Evolutionary conservation across 2,329 filamentous ascomycete species (phyloP).

Genomic region (Hymenoscyphus infarciens): DNA sequence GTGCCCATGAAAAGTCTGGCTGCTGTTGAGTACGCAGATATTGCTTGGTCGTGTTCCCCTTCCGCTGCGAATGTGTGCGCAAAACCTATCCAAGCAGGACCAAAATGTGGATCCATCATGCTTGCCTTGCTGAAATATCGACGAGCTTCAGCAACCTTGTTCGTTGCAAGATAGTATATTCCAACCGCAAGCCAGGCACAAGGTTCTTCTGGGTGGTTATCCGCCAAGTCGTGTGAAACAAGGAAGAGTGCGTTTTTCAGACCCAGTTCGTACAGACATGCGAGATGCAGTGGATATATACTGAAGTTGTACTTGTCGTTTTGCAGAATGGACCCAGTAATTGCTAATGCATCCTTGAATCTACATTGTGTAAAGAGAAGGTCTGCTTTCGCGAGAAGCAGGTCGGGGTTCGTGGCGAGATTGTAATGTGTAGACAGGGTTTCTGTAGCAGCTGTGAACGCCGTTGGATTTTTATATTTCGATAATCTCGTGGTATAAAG

Average conservation of each 20-base stretch:
- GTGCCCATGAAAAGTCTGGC: constrained; percentile 94
- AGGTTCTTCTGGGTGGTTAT: constrained; percentile 85
- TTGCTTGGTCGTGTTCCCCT: constrained; percentile 96
- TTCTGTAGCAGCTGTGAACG: constrained; percentile 82
- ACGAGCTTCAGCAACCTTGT: constrained; percentile 86
- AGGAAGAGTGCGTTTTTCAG: constrained; percentile 88
- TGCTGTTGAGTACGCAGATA: constrained; percentile 94
- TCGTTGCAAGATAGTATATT: constrained; percentile 87
- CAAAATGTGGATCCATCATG: constrained; percentile 96
- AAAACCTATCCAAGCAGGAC: constrained; percentile 97
- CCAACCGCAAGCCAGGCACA: constrained; percentile 93
- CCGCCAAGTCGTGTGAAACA: constrained; percentile 86
- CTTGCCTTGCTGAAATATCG: constrained; percentile 97
- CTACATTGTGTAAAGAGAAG: constrained; percentile 92
- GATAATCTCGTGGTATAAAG: constrained; percentile 93
- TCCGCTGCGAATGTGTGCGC: constrained; percentile 97
- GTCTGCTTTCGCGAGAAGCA: constrained; percentile 85
- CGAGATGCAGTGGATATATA: constrained; percentile 86
- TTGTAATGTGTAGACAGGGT: constrained; percentile 92
- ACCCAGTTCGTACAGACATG: constrained; percentile 82
- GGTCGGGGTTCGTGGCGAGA: constrained; percentile 79
- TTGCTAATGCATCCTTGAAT: constrained; percentile 78
- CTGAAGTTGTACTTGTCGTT: constrained; percentile 85
- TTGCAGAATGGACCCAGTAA: constrained; percentile 79
- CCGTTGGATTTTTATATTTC: constrained; percentile 84